Base-by-base conservation (phyloP, 108 stramenopile species). In the Nitzschia putrida region DNA sequence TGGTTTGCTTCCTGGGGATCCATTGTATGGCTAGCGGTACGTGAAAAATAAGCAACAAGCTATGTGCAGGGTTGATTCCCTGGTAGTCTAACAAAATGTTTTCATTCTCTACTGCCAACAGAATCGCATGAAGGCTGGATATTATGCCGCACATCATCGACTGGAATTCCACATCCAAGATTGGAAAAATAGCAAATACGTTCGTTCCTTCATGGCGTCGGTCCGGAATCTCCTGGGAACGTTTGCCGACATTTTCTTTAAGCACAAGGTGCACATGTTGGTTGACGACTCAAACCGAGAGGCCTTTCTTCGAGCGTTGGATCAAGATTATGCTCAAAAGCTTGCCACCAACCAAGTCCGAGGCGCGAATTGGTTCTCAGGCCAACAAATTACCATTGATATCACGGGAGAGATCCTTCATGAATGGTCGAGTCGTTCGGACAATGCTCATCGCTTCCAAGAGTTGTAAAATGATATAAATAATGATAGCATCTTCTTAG, bases 1-100 rank as follows among this genome's bases (percentile, higher is more conserved):
- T 72, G 68, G 68, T 87, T 83, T 61, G 68, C 84, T 0, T 85
- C 83, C 13, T 87, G 81, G 81, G 73, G 82, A 5, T 75, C 68
- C 20, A 59, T 86, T 23, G 49, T 57, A 41, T 89, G 85, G 85
- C 42, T 78, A 50, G 59, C 71, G 51, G 70, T 79, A 7, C 53
- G 68, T 40, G 47, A 49, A 49, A 6, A 13, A 9, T 11, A 44
- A 44, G 44, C 11, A 44, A 11, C 44, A 13, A 11, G 44, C 44
- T 9, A 11, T 44, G 9, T 9, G 9, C 13, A 13, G 9, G 11
- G 44, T 44, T 44, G 44, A 11, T 44, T 9, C 13, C 13, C 11
- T 44, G 11, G 44, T 44, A 11, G 44, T 44, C 18, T 16, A 4
- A 18, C 47, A 18, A 18, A 4, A 18, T 49, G 2, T 49, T 2